phyloP scores from a whole-genome alignment of 768 basidiomycete genomes.

The Boletus reticulatus region DNA sequence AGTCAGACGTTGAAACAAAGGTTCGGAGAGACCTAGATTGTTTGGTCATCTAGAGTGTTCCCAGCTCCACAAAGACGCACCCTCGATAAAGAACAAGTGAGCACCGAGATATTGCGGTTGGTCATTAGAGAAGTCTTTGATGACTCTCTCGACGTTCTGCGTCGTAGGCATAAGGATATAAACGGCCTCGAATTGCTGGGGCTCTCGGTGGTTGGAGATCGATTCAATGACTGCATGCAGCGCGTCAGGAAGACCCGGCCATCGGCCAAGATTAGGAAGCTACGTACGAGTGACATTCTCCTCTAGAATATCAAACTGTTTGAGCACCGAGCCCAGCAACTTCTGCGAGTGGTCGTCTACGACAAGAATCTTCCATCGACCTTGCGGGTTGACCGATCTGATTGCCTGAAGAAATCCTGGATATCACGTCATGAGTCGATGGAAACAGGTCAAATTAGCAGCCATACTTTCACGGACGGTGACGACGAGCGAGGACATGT shows the following conservation, averaged over 20 bases:
- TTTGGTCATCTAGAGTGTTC: not conserved
- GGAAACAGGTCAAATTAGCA: not conserved
- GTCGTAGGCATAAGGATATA: conserved; percentile 94
- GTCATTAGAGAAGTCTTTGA: conserved; percentile 72
- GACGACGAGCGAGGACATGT: conserved; percentile 46
- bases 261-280: not conserved
- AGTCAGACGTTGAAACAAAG: conserved; percentile 71
- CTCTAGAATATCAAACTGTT: conserved; percentile 91
- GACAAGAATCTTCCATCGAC: conserved; percentile 96
- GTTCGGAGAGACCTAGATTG: conserved; percentile 67
- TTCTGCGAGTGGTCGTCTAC: conserved; percentile 91
- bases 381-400: conserved; percentile 80
- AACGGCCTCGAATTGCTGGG: conserved; percentile 87
- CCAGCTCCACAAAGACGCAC: conserved; percentile 38
- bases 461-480: conserved; percentile 46
- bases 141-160: conserved; percentile 89
- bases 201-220: conserved; percentile 78
- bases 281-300: conserved; percentile 93
- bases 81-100: conserved; percentile 93
- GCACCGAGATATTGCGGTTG: conserved; percentile 77
- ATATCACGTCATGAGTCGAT: conserved; percentile 1
- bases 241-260: conserved; percentile 6
- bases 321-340: conserved; percentile 80
- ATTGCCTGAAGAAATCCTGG: conserved; percentile 87
- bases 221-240: conserved; percentile 78